Base-by-base conservation (phyloP, 306 rosid species). In the Prunus fruticosa region DNA sequence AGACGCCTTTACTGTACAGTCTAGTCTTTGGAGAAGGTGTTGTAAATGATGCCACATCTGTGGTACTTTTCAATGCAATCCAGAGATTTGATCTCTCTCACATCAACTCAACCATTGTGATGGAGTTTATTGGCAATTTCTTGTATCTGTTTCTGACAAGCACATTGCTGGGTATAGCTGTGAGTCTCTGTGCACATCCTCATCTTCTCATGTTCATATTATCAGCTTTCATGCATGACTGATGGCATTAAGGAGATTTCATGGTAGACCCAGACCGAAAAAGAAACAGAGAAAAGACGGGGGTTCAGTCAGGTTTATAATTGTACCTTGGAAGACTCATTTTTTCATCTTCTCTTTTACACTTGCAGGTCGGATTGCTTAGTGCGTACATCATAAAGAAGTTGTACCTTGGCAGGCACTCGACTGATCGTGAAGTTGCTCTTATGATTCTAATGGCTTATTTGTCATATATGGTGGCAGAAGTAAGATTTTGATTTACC, bases 11-110 rank as follows among this genome's bases (percentile, higher is more conserved):
- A 20, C 80, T 90, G 16, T 90, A 90, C 76, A 86, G 92, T 86
- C 78, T 90, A 70, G 89, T 88, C 74, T 88, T 90, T 43, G 92
- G 96, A 23, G 92, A 90, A 85, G 96, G 90, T 11, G 96, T 90
- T 49, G 91, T 88, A 18, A 90, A 90, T 53, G 96, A 88, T 86
- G 96, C 96, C 27, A 86, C 91, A 41, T 86, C 96, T 46, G 88
- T 90, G 64, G 91, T 86, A 32, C 88, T 90, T 71, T 90, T 90
- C 76, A 76, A 88, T 6, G 96, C 92, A 80, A 85, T 90, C 77
- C 88, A 86, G 84, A 85, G 32, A 75, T 81, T 86, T 63, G 92
- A 88, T 77, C 88, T 86, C 78, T 81, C 89, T 41, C 83, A 81
- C 74, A 66, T 83, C 76, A 86, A 88, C 75, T 71, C 89, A 56